Conservation (phyloP, 768 basidiomycete species). For the Lactarius quietus region DNA sequence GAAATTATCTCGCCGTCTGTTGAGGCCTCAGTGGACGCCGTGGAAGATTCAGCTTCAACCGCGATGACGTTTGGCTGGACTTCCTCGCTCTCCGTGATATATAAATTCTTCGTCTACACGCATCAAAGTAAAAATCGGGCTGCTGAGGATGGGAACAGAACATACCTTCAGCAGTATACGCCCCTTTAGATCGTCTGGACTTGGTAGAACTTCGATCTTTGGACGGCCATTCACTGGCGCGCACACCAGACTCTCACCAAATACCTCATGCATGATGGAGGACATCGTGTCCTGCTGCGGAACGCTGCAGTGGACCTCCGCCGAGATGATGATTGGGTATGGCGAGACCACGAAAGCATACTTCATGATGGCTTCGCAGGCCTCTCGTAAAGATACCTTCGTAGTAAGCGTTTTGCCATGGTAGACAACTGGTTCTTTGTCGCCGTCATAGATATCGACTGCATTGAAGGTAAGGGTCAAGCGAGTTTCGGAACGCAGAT, state of each 20-base stretch:
- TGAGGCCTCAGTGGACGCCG: conserved; percentile 36
- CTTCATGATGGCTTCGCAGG: conserved; percentile 78
- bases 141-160: conserved; percentile 2
- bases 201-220: conserved; percentile 61
- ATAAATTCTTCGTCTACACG: conserved; percentile 72
- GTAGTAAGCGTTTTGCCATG: conserved; percentile 89
- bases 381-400: conserved; percentile 74
- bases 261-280: conserved; percentile 62
- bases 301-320: conserved; percentile 83
- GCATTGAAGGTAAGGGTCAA: conserved; percentile 11
- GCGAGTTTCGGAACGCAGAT: not conserved
- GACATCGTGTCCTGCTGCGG: conserved; percentile 79
- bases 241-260: conserved; percentile 52
- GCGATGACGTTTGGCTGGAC: conserved; percentile 34
- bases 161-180: conserved; percentile 80
- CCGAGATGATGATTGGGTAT: conserved; percentile 90
- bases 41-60: conserved; percentile 42
- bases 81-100: conserved; percentile 42
- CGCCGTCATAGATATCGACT: conserved; percentile 95
- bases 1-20: conserved; percentile 32
- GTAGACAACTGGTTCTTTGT: conserved; percentile 77
- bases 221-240: conserved; percentile 46
- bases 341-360: conserved; percentile 91
- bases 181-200: conserved; percentile 76
- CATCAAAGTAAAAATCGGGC: not conserved